Conservation (phyloP, 2,329 filamentous ascomycete species). For the Trichoderma sp. region DNA sequence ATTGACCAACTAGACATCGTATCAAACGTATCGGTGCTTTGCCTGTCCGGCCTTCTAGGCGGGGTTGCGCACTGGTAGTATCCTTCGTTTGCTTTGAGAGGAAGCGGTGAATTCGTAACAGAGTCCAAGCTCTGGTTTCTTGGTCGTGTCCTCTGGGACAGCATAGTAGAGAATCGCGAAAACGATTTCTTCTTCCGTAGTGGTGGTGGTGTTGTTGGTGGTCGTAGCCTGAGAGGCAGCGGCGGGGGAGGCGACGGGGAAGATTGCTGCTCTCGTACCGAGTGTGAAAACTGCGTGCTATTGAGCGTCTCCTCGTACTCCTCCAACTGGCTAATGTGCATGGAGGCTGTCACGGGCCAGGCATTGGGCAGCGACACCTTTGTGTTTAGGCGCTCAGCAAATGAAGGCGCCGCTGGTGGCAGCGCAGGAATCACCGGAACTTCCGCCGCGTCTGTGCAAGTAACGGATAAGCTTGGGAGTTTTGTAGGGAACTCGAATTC, state of each 20-base stretch:
- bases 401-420: constrained; percentile 56
- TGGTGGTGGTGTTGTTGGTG: constrained; percentile 44
- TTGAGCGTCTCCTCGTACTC: constrained; percentile 29
- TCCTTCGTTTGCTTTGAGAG: constrained; percentile 50
- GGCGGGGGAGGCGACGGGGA: constrained; percentile 49
- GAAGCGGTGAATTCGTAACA: constrained; percentile 54
- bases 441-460: constrained; percentile 43
- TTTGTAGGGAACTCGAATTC: constrained; percentile 8
- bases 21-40: constrained; percentile 46
- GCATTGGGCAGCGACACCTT: constrained; percentile 40
- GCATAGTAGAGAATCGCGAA: constrained; percentile 58
- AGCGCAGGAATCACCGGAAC: constrained; percentile 57
- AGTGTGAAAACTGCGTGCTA: constrained; percentile 21
- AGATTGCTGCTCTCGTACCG: constrained; percentile 30
- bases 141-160: constrained; percentile 45
- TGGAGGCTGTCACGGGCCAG: constrained; percentile 34
- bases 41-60: constrained; percentile 30
- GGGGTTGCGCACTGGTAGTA: constrained; percentile 57
- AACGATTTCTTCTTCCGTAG: constrained; percentile 67
- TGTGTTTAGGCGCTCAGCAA: constrained; percentile 52
- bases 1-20: constrained; percentile 52
- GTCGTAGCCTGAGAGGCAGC: constrained; percentile 56
- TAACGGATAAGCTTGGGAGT: constrained; percentile 2
- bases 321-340: constrained; percentile 34
- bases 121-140: constrained; percentile 46